phyloP scores from a whole-genome alignment of 768 basidiomycete genomes.

The Termitomyces bulborhizus region DNA sequence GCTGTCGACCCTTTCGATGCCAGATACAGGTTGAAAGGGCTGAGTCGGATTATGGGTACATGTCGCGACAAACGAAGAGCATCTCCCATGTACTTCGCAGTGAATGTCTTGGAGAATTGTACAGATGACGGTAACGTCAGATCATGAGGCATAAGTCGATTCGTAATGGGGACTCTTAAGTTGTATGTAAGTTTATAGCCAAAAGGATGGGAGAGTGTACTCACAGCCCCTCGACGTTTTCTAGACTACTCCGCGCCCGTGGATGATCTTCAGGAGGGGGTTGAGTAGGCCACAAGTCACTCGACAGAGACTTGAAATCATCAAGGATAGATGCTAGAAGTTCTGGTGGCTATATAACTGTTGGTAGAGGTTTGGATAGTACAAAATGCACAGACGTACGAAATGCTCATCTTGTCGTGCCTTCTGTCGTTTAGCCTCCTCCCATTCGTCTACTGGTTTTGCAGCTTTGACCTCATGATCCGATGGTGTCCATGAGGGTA shows the following conservation, averaged over 20 bases:
- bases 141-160: conserved; percentile 45
- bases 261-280: conserved; percentile 3
- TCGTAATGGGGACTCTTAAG: conserved; percentile 32
- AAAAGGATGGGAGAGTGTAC: conserved; percentile 21
- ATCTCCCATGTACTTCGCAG: conserved; percentile 51
- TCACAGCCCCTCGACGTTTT: conserved; percentile 56
- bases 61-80: conserved; percentile 63
- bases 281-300: conserved; percentile 43
- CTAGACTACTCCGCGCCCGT: conserved; percentile 32
- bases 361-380: conserved; percentile 14
- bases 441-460: conserved; percentile 56
- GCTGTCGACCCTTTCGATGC: conserved; percentile 67
- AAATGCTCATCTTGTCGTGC: conserved; percentile 55
- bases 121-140: conserved; percentile 41
- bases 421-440: conserved; percentile 50
- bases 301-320: conserved; percentile 45
- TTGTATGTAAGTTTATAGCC: neutral
- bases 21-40: conserved; percentile 67
- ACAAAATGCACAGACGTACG: conserved; percentile 37
- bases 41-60: conserved; percentile 41
- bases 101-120: conserved; percentile 50
- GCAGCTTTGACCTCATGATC: conserved; percentile 13
- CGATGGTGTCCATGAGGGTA: conserved; percentile 31
- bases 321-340: conserved; percentile 50
- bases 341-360: conserved; percentile 54